These are phyloP conservation scores for Aspergillus affinis DNA, from an alignment of 495 filamentous ascomycete genomes.

Conservation along the genomic window DNA sequence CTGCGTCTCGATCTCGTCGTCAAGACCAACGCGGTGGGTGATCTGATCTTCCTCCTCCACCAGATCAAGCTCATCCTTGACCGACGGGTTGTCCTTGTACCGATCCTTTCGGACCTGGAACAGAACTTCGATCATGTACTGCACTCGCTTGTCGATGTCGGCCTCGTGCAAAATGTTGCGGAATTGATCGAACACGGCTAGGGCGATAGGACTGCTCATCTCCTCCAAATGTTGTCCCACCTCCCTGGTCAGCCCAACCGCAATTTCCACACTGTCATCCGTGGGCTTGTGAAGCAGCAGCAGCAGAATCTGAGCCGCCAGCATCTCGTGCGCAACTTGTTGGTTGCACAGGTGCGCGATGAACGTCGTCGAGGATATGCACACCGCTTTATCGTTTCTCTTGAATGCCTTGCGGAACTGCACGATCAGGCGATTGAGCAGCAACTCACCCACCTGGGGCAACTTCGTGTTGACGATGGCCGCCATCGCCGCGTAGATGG, in stretches of 20 bases:
- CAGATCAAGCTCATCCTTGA: constrained; percentile 91
- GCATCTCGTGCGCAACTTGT: constrained; percentile 90
- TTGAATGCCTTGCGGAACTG: constrained; percentile 97
- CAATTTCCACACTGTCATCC: constrained; percentile 97
- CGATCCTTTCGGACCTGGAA: constrained; percentile 96
- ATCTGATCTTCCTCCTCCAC: constrained; percentile 98
- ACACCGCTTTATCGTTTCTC: constrained; percentile 95
- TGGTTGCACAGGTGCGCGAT: constrained; percentile 93
- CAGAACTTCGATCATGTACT: constrained; percentile 98
- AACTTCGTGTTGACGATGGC: constrained; percentile 98
- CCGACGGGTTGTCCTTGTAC: constrained; percentile 89
- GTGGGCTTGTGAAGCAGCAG: constrained; percentile 90
- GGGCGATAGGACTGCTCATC: constrained; percentile 81
- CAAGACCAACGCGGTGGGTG: constrained; percentile 76
- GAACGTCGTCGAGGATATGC: constrained; percentile 85
- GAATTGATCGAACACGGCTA: constrained; percentile 93
- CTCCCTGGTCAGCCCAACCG: constrained; percentile 85
- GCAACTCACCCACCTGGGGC: constrained; percentile 86
- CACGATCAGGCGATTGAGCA: constrained; percentile 80
- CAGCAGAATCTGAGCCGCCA: constrained; percentile 87
- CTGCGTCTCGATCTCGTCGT: constrained; percentile 78
- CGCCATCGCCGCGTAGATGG: constrained; percentile 91
- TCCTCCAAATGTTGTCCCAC: constrained; percentile 93
- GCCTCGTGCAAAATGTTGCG: constrained; percentile 91
- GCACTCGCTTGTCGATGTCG: constrained; percentile 91